Percentiles rank a stretch among this genome's conserved stretches.
These are phyloP conservation scores for Phlebopus sp. DNA, from an alignment of 1,284 basidiomycete species.

Conservation along the genomic window DNA sequence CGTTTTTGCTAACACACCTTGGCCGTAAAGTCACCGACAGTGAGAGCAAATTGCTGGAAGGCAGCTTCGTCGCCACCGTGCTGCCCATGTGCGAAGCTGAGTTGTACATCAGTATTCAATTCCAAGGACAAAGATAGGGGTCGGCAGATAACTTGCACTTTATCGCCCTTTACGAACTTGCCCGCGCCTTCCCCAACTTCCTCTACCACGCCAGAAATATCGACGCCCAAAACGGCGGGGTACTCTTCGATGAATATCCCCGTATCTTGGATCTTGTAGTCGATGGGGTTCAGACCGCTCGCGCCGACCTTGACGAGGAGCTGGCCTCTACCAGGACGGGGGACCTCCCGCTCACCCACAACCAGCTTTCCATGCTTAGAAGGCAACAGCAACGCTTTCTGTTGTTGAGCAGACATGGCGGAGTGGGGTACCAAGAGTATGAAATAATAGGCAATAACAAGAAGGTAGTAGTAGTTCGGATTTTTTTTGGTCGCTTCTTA, in stretches of 20 bases:
- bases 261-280: conserved; percentile 38
- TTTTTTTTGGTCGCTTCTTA: conserved; percentile 9
- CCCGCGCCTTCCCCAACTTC: conserved; percentile 37
- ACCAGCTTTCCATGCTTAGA: conserved; percentile 22
- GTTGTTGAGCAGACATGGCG: conserved; percentile 21
- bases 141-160: conserved; percentile 30
- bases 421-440: background rate
- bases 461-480: background rate
- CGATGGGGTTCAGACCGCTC: conserved; percentile 47
- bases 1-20: conserved; percentile 24
- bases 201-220: conserved; percentile 45
- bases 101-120: conserved; percentile 20
- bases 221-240: conserved; percentile 43
- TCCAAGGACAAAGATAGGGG: background rate
- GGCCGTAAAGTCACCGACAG: conserved; percentile 25
- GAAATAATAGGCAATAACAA: conserved; percentile 13
- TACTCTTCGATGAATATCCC: conserved; percentile 25
- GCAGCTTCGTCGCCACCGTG: conserved; percentile 15
- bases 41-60: conserved; percentile 34
- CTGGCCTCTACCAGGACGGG: conserved; percentile 39
- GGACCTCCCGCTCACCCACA: conserved; percentile 27
- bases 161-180: conserved; percentile 38
- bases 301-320: conserved; percentile 44
- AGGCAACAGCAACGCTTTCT: conserved; percentile 27
- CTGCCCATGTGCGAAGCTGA: conserved; percentile 20